Percentiles rank a stretch among this genome's conserved stretches.
These are phyloP conservation scores for Leptographium galeiforme DNA, from an alignment of 2,329 filamentous ascomycete species.

Conservation along the genomic window DNA sequence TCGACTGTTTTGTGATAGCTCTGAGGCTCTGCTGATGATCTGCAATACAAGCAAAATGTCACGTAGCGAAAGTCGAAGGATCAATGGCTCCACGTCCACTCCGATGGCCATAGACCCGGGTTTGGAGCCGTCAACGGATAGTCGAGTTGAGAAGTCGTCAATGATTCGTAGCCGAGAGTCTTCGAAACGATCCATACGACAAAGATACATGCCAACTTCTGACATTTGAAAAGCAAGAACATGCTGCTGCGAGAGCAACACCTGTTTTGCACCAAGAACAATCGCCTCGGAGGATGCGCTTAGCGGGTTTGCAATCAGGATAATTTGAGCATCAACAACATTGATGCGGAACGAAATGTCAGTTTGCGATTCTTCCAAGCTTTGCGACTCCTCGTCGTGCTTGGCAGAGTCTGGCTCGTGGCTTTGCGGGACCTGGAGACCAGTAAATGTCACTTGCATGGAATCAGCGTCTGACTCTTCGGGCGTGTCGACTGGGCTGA, in stretches of 20 bases:
- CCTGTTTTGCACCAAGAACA: constrained; percentile 85
- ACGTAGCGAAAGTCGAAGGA: constrained; percentile 77
- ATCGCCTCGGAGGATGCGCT: constrained; percentile 88
- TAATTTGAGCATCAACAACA: constrained; percentile 89
- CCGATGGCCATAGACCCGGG: constrained; percentile 62
- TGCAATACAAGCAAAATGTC: constrained; percentile 92
- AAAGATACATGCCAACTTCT: constrained; percentile 94
- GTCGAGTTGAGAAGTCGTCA: constrained; percentile 86
- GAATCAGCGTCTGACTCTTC: constrained; percentile 49
- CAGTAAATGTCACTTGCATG: constrained; percentile 28
- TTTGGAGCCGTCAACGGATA: constrained; percentile 65
- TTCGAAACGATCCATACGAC: constrained; percentile 96
- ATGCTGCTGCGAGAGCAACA: constrained; percentile 86
- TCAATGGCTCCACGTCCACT: constrained; percentile 79
- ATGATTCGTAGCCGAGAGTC: constrained; percentile 80
- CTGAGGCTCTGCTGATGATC: constrained; percentile 80
- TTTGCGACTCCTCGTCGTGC: constrained; percentile 2
- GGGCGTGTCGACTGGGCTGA: constrained; percentile 40
- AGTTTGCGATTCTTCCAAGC: constrained; percentile 34
- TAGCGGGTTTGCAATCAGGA: constrained; percentile 87
- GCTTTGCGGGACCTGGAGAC: background rate
- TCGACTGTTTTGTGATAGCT: constrained; percentile 55
- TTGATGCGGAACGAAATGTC: constrained; percentile 81
- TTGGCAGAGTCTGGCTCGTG: constrained; percentile 3
- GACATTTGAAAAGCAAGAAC: constrained; percentile 86